These are phyloP conservation scores for Ceratocystis diversiconidia DNA, from an alignment of 2,329 filamentous ascomycete species.

Conservation along the genomic window DNA sequence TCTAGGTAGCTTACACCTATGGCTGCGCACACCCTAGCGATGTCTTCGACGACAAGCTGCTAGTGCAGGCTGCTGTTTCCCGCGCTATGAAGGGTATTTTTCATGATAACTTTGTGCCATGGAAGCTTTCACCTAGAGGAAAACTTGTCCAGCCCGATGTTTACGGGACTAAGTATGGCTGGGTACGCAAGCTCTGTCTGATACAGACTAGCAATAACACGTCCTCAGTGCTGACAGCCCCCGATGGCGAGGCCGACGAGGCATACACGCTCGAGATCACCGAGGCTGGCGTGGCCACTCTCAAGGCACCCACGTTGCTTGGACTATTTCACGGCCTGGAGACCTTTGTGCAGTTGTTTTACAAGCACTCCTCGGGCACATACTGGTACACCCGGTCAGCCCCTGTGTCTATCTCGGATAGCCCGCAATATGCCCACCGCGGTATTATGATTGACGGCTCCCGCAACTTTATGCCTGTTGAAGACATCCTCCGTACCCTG, in stretches of 20 bases:
- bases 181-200: conserved; percentile 47
- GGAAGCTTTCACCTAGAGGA: conserved; percentile 57
- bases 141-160: conserved; percentile 47
- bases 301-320: conserved; percentile 50
- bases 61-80: conserved; percentile 43
- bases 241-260: conserved; percentile 54
- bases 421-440: conserved; percentile 60
- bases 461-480: conserved; percentile 54
- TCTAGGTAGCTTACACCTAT: conserved; percentile 35
- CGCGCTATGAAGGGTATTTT: conserved; percentile 52
- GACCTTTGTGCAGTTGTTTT: conserved; percentile 70
- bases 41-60: conserved; percentile 34
- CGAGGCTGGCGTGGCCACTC: conserved; percentile 42
- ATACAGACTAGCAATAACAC: conserved; percentile 42
- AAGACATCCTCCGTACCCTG: conserved; percentile 58
- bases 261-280: conserved; percentile 55
- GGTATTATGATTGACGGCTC: conserved; percentile 69
- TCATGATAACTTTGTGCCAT: conserved; percentile 55
- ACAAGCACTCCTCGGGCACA: conserved; percentile 45
- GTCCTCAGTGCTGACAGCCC: conserved; percentile 43
- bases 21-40: conserved; percentile 30
- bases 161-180: conserved; percentile 24
- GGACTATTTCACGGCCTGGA: conserved; percentile 62
- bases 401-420: conserved; percentile 58
- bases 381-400: conserved; percentile 54